Percentiles rank a stretch among this genome's conserved stretches.
Evolutionary conservation across 192 early-diverging fungal species (phyloP).

Genomic region (Pilobolus umbonatus): DNA sequence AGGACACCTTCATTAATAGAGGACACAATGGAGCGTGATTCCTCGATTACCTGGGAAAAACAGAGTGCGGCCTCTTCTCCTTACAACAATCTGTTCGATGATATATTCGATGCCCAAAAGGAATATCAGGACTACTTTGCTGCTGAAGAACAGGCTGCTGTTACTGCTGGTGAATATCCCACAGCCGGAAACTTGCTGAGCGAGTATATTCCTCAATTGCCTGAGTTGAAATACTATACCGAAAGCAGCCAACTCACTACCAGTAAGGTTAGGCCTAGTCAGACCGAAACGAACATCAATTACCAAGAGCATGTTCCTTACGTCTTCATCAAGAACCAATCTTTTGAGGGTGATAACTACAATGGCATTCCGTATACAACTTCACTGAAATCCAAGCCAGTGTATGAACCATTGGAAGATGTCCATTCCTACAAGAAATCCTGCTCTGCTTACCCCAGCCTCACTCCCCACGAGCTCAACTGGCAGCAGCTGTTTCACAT

Average conservation of each 20-base stretch:
- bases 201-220: too few relatives aligned
- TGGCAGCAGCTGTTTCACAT: slow-evolving; percentile 7
- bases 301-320: neutral
- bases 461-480: slow-evolving; percentile 1
- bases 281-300: slow-evolving; percentile 3
- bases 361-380: neutral
- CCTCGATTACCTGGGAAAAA: too few relatives aligned
- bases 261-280: neutral
- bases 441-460: neutral
- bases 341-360: neutral
- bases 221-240: too few relatives aligned
- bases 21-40: too few relatives aligned
- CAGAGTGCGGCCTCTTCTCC: too few relatives aligned
- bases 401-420: too few relatives aligned
- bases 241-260: neutral
- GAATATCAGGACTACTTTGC: slow-evolving; percentile 16
- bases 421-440: slow-evolving; percentile 9
- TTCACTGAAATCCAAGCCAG: neutral
- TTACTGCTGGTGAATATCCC: too few relatives aligned
- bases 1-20: too few relatives aligned
- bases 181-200: too few relatives aligned
- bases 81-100: slow-evolving; percentile 3
- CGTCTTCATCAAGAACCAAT: neutral
- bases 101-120: slow-evolving; percentile 4
- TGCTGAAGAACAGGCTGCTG: neutral